These are phyloP conservation scores for Phaffomyces thermotolerans DNA, from an alignment of 805 yeast species.

Conservation along the genomic window DNA sequence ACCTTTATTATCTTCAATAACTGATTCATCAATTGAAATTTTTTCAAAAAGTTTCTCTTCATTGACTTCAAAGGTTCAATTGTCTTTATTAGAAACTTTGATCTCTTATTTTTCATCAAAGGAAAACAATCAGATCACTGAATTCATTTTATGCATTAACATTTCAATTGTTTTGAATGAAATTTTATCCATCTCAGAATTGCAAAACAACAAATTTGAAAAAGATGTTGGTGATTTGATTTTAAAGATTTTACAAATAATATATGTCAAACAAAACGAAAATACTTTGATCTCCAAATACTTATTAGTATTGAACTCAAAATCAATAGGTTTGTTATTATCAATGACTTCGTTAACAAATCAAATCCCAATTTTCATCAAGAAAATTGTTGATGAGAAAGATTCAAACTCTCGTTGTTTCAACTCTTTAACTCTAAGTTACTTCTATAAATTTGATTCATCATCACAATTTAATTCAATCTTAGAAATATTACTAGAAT, in stretches of 20 bases:
- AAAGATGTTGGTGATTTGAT: slow-evolving; percentile 36
- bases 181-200: slow-evolving; percentile 23
- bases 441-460: slow-evolving; percentile 36
- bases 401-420: slow-evolving; percentile 63
- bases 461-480: slow-evolving; percentile 36
- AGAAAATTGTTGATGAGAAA: slow-evolving; percentile 54
- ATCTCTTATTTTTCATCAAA: slow-evolving; percentile 46
- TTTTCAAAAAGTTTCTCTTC: slow-evolving; percentile 65
- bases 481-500: slow-evolving; percentile 48
- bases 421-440: slow-evolving; percentile 41
- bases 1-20: slow-evolving; percentile 41
- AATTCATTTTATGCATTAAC: slow-evolving; percentile 52
- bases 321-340: slow-evolving; percentile 47
- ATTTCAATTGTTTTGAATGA: slow-evolving; percentile 58
- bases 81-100: slow-evolving; percentile 78
- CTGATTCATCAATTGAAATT: slow-evolving; percentile 75
- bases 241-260: slow-evolving; percentile 41
- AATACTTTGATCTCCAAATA: slow-evolving; percentile 13
- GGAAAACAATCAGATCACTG: slow-evolving; percentile 26
- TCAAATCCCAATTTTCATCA: slow-evolving; percentile 48
- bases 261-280: slow-evolving; percentile 9
- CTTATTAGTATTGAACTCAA: slow-evolving; percentile 43
- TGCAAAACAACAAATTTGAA: slow-evolving; percentile 23
- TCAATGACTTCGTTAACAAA: slow-evolving; percentile 33
- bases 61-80: slow-evolving; percentile 72